Base-by-base conservation (phyloP, 192 early-diverging fungal genomes). In the Dissophora ornata region DNA sequence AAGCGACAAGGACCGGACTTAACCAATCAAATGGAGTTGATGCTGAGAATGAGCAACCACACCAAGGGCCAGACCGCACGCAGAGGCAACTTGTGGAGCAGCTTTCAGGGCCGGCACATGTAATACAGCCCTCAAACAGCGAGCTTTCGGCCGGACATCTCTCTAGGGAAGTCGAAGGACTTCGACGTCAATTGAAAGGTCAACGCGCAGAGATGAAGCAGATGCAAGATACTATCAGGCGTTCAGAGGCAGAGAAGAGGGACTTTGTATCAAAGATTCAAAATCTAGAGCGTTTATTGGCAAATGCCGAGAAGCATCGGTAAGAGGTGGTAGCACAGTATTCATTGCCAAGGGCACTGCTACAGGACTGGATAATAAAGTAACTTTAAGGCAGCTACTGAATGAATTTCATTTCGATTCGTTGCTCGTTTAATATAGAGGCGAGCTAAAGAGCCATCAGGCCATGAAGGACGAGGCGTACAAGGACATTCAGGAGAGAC, bases 381-480 rank as follows among this genome's bases (percentile, higher is more conserved):
- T 52, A 1, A 18, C 12, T 30, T 52, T 52, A 24, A 25, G 34
- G 18, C 21, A 25, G 24, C 34, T 52, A 18, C 54, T 48, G 21
- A 42, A 22, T 1, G 48, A 5, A n/a, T n/a, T 5, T n/a, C 44
- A n/a, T 16, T 45, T n/a, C 12, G 36, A 12, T 38, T 38, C 12
- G 12, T 38, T 38, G 21, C 16, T n/a, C 3, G 19, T 41, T 67
- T 38, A n/a, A 47, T 32, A 49, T 64, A 75, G 71, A 46, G 34
- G 54, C 33, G 63, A 75, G 21, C 49, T 52, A 25, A 65, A 75
- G 45, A 75, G 71, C 25, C 62, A 75, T 29, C 62, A 65, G 26
- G 34, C 28, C 11, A 75, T 75, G 71, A 75, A 65, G 49, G 71
- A 75, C 32, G 71, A 75, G 25, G 71, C 71, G 0, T 75, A 60